Conservation (phyloP, 2,329 filamentous ascomycete genomes). For the Diplocarpon mali region DNA sequence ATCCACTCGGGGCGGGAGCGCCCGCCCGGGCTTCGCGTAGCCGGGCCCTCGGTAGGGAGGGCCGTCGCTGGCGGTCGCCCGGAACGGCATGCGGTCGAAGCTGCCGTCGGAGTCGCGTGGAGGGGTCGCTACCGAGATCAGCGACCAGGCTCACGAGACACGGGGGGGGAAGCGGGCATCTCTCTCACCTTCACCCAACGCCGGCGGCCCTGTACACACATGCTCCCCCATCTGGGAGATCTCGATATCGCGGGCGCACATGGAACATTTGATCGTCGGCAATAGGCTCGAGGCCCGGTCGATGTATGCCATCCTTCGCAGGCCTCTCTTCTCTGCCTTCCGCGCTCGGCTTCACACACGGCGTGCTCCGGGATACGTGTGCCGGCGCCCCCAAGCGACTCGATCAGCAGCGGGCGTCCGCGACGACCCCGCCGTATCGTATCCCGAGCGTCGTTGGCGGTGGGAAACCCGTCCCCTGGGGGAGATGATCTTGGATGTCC, state of each 20-base stretch:
- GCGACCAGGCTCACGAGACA: conserved; percentile 2
- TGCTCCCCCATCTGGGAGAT: conserved; percentile 83
- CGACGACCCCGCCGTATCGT: too few relatives aligned
- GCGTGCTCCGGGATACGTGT: too few relatives aligned
- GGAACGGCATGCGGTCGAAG: conserved; percentile 19
- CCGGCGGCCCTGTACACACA: conserved; percentile 44
- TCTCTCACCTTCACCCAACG: conserved; percentile 34
- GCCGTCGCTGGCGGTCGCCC: conserved; percentile 17
- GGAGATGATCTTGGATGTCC: too few relatives aligned
- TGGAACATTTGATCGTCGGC: conserved; percentile 81
- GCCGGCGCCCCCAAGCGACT: background rate
- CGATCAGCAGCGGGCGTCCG: conserved; percentile 9
- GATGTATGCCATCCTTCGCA: conserved; percentile 26
- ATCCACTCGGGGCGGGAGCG: conserved; percentile 38
- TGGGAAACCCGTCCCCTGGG: background rate
- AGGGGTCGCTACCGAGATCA: conserved; percentile 20
- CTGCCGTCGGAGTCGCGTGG: conserved; percentile 20
- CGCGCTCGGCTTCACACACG: conserved; percentile 2
- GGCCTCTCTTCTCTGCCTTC: conserved; percentile 3
- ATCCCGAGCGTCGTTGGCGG: too few relatives aligned
- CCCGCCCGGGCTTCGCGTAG: conserved; percentile 30
- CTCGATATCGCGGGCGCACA: conserved; percentile 65
- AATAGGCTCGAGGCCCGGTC: conserved; percentile 52
- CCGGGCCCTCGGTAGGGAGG: conserved; percentile 7
- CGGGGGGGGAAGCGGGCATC: background rate